These are phyloP conservation scores for Oehlia diaphana DNA, from an alignment of 192 early-diverging fungal genomes.

Conservation along the genomic window DNA sequence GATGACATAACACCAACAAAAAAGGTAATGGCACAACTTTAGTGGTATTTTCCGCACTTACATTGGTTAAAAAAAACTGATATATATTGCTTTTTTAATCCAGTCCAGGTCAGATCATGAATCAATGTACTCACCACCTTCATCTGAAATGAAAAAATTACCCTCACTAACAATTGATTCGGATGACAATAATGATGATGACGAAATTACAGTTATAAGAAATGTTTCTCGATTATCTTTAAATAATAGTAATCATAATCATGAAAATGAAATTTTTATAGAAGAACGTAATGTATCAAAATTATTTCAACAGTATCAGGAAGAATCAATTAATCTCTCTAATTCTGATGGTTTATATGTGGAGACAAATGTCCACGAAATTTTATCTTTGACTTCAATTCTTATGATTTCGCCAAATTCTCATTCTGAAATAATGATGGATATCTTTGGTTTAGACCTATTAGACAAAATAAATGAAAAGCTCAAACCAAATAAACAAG, in stretches of 20 bases:
- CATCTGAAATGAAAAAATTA: constrained; percentile 23
- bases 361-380: constrained; percentile 1
- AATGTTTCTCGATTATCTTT: neutral
- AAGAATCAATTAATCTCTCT: neutral
- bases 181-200: neutral
- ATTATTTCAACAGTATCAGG: constrained; percentile 5
- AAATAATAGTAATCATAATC: neutral
- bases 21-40: constrained; percentile 17
- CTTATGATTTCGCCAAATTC: constrained; percentile 10
- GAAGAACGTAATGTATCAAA: neutral
- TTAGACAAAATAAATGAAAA: neutral
- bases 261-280: neutral
- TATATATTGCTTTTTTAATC: neutral
- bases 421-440: constrained; percentile 1
- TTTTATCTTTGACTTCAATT: constrained; percentile 12
- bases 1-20: constrained; percentile 10
- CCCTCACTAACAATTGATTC: constrained; percentile 7
- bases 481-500: too few relatives aligned
- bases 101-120: constrained; percentile 24
- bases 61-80: neutral
- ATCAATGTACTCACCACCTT: constrained; percentile 18
- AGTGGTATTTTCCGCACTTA: neutral
- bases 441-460: constrained; percentile 9
- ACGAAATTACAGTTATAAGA: neutral
- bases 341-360: too few relatives aligned